Base-by-base conservation (phyloP, 192 early-diverging fungal genomes). In the Gamsiella multidivaricata region DNA sequence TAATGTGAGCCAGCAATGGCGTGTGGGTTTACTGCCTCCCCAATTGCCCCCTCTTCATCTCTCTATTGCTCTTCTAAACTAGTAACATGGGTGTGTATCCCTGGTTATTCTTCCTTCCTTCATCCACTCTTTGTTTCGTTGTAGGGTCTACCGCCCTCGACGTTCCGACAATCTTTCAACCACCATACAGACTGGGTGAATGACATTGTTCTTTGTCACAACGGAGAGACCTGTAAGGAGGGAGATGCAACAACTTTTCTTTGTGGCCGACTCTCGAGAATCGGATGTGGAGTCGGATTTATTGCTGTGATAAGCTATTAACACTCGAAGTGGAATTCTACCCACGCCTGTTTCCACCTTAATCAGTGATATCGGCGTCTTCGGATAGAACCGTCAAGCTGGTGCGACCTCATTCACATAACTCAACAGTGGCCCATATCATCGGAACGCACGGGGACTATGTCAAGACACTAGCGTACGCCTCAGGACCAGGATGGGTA, bases 171-270 rank as follows among this genome's bases (percentile, higher is more conserved):
- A 18, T 89, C 88, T 28, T 92, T 85, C 56, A 86, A 93, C 69
- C 87, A 93, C 53, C 97, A 99, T 67, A 92, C 89, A 8, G 96
- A 98, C 80, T 99, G 97, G 97, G 91, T 99, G 8, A 99, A 98
- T 79, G 97, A 97, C 60, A 86, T 99, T 47, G 88, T 89, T 22
- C 83, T 94, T 15, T 89, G 87, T 55, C 85, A 94, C 57, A 69
- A 86, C 43, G 87, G 86, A 54, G 84, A 86, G 45, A 80, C 79
- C 65, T 81, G 92, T 94, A 80, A 83, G 82, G 15, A 37, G 22
- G 9, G 6, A 5, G 45, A n/a, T 9, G 45, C 37, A 39, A 57
- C 20, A 9, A 10, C 31, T 26, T 54, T 28, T 54, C 31, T 33
- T 32, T n/a, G n/a, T n/a, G n/a, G n/a, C n/a, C n/a, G n/a, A n/a